Evolutionary conservation across 2,329 filamentous ascomycete species (phyloP).

Genomic region (Xylariomycetidae sp.): DNA sequence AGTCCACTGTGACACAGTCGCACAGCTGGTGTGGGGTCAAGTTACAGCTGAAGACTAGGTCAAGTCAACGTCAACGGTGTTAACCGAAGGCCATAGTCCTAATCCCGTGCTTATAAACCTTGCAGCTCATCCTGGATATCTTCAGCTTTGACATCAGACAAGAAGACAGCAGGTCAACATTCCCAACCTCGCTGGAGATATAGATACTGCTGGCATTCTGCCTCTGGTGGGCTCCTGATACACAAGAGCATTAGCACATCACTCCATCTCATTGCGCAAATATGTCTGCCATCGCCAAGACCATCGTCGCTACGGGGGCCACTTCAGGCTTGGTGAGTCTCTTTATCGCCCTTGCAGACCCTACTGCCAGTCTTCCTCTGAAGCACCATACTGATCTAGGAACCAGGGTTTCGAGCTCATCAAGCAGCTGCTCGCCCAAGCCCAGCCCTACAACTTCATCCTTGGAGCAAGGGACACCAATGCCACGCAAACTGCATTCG

Average conservation of each 20-base stretch:
- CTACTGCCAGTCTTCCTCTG: not conserved
- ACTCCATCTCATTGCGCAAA: not conserved
- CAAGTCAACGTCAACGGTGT: no score
- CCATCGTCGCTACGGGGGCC: slow-evolving; percentile 43
- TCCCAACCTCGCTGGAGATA: no score
- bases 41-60: no score
- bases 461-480: slow-evolving; percentile 42
- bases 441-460: slow-evolving; percentile 41
- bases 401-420: slow-evolving; percentile 49
- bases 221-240: no score
- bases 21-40: no score
- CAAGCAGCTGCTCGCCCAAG: slow-evolving; percentile 41
- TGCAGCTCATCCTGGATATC: no score
- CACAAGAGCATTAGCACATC: not conserved
- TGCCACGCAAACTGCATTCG: slow-evolving; percentile 34
- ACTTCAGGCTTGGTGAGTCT: slow-evolving; percentile 41
- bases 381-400: slow-evolving; percentile 1
- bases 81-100: no score
- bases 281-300: slow-evolving; percentile 39
- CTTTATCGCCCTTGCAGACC: not conserved
- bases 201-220: no score
- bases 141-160: no score
- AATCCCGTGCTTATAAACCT: no score
- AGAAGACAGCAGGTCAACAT: no score
- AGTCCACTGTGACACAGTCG: no score